Percentiles rank a stretch among this genome's conserved stretches.
These are phyloP conservation scores for Oemleria cerasiformis DNA, from an alignment of 306 rosid species.

Conservation along the genomic window DNA sequence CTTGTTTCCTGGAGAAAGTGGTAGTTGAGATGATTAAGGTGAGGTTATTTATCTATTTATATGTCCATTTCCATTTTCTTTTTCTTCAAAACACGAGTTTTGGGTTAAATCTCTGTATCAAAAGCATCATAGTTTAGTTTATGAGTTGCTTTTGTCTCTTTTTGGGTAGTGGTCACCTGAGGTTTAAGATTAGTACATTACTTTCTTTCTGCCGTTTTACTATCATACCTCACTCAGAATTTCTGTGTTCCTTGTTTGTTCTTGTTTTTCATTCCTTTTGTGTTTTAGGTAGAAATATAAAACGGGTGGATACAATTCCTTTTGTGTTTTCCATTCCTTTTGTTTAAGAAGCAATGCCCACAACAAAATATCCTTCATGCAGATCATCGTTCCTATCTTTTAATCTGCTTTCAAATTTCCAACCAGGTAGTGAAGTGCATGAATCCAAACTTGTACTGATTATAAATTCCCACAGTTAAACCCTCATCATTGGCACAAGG, in stretches of 20 bases:
- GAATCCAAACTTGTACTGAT: slow-evolving; percentile 97
- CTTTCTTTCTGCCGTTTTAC: not conserved
- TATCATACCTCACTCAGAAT: not conserved
- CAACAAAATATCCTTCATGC: not conserved
- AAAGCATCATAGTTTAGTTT: not conserved
- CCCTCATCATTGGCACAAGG: slow-evolving; percentile 99
- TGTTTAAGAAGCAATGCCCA: not conserved
- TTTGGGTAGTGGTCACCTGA: not conserved
- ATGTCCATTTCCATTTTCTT: not conserved
- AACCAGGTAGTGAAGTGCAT: slow-evolving; percentile 96
- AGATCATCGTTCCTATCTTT: not conserved
- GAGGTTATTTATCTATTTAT: slow-evolving; percentile 17
- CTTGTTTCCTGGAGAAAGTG: slow-evolving; percentile 98
- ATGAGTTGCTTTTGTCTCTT: not conserved
- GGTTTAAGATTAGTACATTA: too few relatives aligned
- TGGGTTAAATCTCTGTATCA: not conserved
- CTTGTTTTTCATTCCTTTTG: not conserved
- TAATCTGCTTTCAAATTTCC: slow-evolving; percentile 27
- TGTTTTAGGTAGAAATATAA: not conserved
- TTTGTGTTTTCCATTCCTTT: not conserved
- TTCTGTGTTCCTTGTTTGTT: not conserved
- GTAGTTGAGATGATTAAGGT: slow-evolving; percentile 99
- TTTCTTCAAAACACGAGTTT: not conserved
- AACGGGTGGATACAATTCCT: not conserved
- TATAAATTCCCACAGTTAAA: slow-evolving; percentile 97